Conservation (phyloP, 208 protist genomes). For the Trypanosoma theileri region DNA sequence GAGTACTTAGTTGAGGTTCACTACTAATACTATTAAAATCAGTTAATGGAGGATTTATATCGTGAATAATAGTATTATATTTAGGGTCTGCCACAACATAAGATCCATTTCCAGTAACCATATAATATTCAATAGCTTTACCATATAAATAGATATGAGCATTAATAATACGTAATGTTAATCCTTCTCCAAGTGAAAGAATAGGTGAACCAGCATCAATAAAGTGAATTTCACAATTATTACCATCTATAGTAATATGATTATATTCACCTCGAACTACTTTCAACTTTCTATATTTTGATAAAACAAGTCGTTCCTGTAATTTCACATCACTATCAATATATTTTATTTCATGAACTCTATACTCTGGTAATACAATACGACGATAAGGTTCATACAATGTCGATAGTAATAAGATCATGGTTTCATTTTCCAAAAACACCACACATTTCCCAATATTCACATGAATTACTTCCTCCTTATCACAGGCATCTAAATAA, state of each 20-base stretch:
- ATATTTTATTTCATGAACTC: constrained; percentile 37
- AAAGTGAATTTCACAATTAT: constrained; percentile 62
- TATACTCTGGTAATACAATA: constrained; percentile 54
- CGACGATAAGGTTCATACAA: constrained; percentile 69
- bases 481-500: not conserved
- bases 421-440: constrained; percentile 41
- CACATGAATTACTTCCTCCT: constrained; percentile 35
- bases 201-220: constrained; percentile 36
- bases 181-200: constrained; percentile 59
- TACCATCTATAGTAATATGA: constrained; percentile 61
- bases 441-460: constrained; percentile 39
- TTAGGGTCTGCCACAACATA: constrained; percentile 58
- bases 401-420: constrained; percentile 43
- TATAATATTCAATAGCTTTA: constrained; percentile 54
- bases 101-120: constrained; percentile 59
- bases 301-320: constrained; percentile 47
- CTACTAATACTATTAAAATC: not conserved
- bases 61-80: constrained; percentile 30
- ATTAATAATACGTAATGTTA: constrained; percentile 70
- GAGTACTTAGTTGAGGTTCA: not conserved
- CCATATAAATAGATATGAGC: constrained; percentile 52
- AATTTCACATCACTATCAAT: constrained; percentile 53
- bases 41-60: not conserved
- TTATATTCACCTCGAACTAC: constrained; percentile 40
- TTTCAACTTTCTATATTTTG: constrained; percentile 40